Evolutionary conservation across 352 stramenopile species (phyloP).

Genomic region (Phytophthora brassicae): DNA sequence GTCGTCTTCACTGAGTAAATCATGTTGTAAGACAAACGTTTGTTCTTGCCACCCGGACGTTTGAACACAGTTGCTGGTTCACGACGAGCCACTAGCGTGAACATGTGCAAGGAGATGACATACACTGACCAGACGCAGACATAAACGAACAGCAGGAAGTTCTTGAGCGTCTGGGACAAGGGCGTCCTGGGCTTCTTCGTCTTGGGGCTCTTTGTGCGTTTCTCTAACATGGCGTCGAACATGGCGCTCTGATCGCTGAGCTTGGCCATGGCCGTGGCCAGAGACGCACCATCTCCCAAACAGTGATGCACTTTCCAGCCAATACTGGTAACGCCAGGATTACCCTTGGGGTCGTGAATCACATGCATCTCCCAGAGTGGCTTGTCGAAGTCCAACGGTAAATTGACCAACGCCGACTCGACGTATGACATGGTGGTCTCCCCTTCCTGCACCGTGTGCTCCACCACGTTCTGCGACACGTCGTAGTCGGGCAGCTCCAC

Average conservation of each 20-base stretch:
- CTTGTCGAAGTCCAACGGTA: conserved; percentile 61
- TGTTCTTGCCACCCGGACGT: conserved; percentile 50
- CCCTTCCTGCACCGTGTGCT: conserved; percentile 50
- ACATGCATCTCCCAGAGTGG: conserved; percentile 81
- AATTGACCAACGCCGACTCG: conserved; percentile 69
- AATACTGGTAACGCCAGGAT: conserved; percentile 42
- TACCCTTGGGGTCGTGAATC: conserved; percentile 41
- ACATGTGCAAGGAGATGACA: conserved; percentile 59
- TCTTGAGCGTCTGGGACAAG: conserved; percentile 23
- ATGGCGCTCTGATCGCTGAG: conserved; percentile 72
- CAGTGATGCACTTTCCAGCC: conserved; percentile 82
- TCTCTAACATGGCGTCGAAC: conserved; percentile 64
- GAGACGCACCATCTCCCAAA: conserved; percentile 70
- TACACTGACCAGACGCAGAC: conserved; percentile 59
- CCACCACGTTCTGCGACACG: conserved; percentile 48
- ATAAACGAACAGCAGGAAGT: conserved; percentile 31
- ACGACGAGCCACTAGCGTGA: conserved; percentile 42
- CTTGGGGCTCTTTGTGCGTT: conserved; percentile 41
- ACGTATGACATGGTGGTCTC: conserved; percentile 67
- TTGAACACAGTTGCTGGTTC: conserved; percentile 76
- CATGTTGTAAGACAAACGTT: conserved; percentile 75
- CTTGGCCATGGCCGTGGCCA: conserved; percentile 61
- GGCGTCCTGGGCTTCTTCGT: conserved; percentile 37
- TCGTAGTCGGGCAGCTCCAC: conserved; percentile 64
- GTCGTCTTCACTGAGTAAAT: conserved; percentile 69